Evolutionary conservation across 139 green algal genomes (phyloP), one percentile per base, ranked within the genome.

Genomic region (Nannochloris sp.): DNA sequence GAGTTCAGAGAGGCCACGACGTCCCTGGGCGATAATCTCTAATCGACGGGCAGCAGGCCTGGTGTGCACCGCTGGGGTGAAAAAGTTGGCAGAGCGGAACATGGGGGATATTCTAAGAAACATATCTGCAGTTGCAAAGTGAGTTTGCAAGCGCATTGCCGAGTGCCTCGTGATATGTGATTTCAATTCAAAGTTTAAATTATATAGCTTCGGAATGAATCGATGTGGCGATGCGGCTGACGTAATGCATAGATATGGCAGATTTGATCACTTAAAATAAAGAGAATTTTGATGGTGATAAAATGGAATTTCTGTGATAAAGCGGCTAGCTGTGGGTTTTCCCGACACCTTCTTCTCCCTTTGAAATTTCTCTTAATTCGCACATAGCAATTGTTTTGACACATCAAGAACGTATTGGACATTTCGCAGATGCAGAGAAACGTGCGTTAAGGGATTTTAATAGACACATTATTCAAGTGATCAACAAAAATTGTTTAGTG

Each of bases 1-100:
- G 25, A 64, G 56, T 25, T 64, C 56, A 24, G 56, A 64, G 23
- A 64, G 30, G n/a, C 56, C 56, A 15, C 6, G 30, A 6, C 56
- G n/a, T 30, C 23, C 37, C n/a, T n/a, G 19, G 0, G 56, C 12
- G 19, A 9, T 29, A 14, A 64, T 24, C 19, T 27, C n/a, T 55
- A 39, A 36, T 34, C 12, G 48, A 51, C 19, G 42, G 42, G 19
- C 19, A 19, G 19, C 19, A 19, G 42, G n/a, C n/a, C n/a, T n/a
- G n/a, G n/a, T n/a, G n/a, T n/a, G n/a, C n/a, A n/a, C n/a, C n/a
- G n/a, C n/a, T 19, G 19, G 42, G 42, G 19, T 19, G 42, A 19
- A 19, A 51, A 51, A 19, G 42, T 19, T 51, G 42, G 19, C 19
- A 51, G 42, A 19, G 42, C 42, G 42, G 42, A 51, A 51, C 19